Evolutionary conservation across 805 yeast species (phyloP), one percentile per base, ranked within the genome.

Genomic region (Barnettozyma botsteinii): DNA sequence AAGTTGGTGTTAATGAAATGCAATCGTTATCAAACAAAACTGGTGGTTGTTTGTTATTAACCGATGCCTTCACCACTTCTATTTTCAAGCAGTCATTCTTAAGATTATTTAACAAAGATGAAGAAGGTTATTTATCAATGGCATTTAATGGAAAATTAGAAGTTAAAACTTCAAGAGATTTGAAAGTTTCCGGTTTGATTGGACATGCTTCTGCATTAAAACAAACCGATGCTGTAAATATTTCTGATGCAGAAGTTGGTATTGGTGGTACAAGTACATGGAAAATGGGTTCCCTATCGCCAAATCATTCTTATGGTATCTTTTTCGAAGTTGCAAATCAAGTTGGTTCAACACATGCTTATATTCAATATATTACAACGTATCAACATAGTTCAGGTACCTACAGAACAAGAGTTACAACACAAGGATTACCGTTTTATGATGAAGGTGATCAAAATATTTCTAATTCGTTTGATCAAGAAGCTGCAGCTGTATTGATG

Each of bases 381-480:
- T 93, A 93, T 65, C 95, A 93, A 67, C 98, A 93, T 65, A 75
- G 96, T n/a, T 81, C 89, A 22, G 98, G 98, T 42, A 75, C 91
- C 11, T 83, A 77, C 57, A 76, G 97, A 56, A 69, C 86, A 44
- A 77, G 97, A 53, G 97, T 93, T 26, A 91, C 98, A 18, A 93
- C 98, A 1, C 72, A 93, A 22, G 70, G 71, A 13, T 69, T 78
- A 35, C 72, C 77, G 40, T 70, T 75, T 32, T 78, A 79, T n/a
- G 66, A 67, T 31, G 73, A 82, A 22, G 81, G 81, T 29, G 73
- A 71, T 41, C 75, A 82, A 21, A 65, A 65, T 24, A 66, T 75
- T 42, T 69, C 74, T 5, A 67, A 68, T 22, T 71, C 93, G n/a
- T 93, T 93, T 61, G 99, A 93, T 65, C 98, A 93, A 70, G 98